A percentile compares a stretch with the other conserved stretches of the same genome.
These are phyloP conservation scores for Monosporozyma aerobia DNA, from an alignment of 805 yeast genomes.

Conservation along the genomic window DNA sequence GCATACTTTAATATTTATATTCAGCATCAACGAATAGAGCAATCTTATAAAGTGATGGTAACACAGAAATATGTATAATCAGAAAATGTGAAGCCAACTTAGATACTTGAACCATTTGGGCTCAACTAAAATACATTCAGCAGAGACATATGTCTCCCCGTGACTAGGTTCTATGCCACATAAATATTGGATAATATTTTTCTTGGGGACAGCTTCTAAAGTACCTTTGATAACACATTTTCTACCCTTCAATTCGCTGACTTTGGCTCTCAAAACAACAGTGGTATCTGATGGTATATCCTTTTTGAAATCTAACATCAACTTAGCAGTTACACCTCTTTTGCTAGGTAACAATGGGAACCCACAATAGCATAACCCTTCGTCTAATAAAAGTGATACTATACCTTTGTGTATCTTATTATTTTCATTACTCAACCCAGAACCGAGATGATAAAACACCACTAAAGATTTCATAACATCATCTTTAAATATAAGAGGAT, in stretches of 20 bases:
- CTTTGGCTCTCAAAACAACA: constrained; percentile 59
- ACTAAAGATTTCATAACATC: constrained; percentile 42
- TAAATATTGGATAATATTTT: neutral
- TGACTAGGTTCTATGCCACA: constrained; percentile 1
- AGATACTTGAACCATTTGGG: constrained; percentile 82
- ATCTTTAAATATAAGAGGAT: constrained; percentile 60
- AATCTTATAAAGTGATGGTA: neutral
- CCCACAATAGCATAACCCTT: constrained; percentile 77
- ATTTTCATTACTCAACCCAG: constrained; percentile 52
- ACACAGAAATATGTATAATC: neutral
- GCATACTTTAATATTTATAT: neutral
- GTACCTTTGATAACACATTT: constrained; percentile 76
- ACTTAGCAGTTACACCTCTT: constrained; percentile 81
- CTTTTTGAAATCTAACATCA: constrained; percentile 50
- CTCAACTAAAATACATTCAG: constrained; percentile 67
- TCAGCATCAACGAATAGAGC: neutral
- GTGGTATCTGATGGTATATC: constrained; percentile 47
- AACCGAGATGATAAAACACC: constrained; percentile 66
- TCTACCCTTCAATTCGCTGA: constrained; percentile 60
- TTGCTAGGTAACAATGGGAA: constrained; percentile 70
- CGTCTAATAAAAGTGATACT: constrained; percentile 71
- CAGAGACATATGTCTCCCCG: constrained; percentile 40
- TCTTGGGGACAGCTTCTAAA: constrained; percentile 30
- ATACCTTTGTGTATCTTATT: constrained; percentile 78
- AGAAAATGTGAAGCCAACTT: constrained; percentile 38